Evolutionary conservation across 2,329 filamentous ascomycete species (phyloP).

Genomic region (Trichoderma citrinoviride): DNA sequence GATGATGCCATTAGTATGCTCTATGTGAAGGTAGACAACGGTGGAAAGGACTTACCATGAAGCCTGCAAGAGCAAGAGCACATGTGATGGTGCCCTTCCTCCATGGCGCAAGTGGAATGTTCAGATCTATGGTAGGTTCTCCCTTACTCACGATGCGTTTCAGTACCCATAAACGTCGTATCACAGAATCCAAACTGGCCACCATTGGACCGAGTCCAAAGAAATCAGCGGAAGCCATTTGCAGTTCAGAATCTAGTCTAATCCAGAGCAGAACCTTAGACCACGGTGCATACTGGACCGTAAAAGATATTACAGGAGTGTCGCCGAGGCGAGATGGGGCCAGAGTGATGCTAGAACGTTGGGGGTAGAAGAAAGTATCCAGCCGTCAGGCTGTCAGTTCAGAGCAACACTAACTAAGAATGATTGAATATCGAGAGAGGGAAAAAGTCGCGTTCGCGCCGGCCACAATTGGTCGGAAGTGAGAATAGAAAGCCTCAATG

Average conservation of each 20-base stretch:
- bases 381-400: no score
- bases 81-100: background rate
- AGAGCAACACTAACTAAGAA: no score
- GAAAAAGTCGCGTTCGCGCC: no score
- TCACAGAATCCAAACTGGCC: background rate
- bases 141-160: background rate
- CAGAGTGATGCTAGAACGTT: no score
- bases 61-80: constrained; percentile 3
- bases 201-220: background rate
- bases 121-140: background rate
- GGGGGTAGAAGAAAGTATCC: no score
- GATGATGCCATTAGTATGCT: background rate
- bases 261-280: background rate
- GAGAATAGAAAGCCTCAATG: no score
- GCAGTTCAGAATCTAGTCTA: background rate
- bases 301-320: no score
- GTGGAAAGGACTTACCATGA: background rate
- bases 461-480: no score
- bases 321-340: no score
- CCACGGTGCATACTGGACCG: no score
- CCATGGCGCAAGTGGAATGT: constrained; percentile 1
- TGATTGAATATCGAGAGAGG: no score
- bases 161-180: background rate
- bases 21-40: background rate
- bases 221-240: background rate